These are phyloP conservation scores for Porcisia deanei DNA, from an alignment of 208 protist species.

Conservation along the genomic window DNA sequence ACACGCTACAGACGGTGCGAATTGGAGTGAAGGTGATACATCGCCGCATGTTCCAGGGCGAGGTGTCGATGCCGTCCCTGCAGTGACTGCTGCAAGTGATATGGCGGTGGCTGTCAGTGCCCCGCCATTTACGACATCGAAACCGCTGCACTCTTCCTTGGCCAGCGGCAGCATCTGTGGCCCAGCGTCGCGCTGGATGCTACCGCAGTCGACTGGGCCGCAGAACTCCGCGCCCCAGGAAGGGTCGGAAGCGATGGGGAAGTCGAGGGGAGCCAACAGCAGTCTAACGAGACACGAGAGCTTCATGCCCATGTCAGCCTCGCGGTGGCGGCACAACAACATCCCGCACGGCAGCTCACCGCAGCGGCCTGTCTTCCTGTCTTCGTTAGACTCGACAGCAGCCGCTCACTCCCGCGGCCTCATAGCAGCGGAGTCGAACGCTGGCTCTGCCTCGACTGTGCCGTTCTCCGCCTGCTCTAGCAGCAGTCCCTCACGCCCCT, in stretches of 20 bases:
- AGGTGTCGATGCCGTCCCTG: background rate
- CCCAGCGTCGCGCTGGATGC: background rate
- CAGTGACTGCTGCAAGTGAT: background rate
- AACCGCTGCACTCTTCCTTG: background rate
- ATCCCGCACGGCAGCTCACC: constrained; percentile 27
- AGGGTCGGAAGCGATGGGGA: background rate
- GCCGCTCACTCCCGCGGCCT: constrained; percentile 20
- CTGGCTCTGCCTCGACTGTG: background rate
- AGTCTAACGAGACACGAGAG: background rate
- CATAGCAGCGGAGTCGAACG: constrained; percentile 25
- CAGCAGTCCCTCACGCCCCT: background rate
- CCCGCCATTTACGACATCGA: background rate
- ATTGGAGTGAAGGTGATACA: background rate
- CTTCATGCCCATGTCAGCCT: background rate
- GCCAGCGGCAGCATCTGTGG: background rate
- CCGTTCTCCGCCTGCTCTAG: background rate
- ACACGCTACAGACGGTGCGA: background rate
- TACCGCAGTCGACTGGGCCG: background rate
- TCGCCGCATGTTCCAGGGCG: background rate
- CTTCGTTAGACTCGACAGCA: constrained; percentile 23
- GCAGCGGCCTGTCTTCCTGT: constrained; percentile 28
- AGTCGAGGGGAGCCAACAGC: background rate
- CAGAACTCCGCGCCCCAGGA: background rate
- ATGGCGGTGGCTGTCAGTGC: background rate
- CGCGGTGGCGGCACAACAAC: constrained; percentile 18